Base-by-base conservation (phyloP, 2,329 filamentous ascomycete genomes). In the Pseudogymnoascus sp. region DNA sequence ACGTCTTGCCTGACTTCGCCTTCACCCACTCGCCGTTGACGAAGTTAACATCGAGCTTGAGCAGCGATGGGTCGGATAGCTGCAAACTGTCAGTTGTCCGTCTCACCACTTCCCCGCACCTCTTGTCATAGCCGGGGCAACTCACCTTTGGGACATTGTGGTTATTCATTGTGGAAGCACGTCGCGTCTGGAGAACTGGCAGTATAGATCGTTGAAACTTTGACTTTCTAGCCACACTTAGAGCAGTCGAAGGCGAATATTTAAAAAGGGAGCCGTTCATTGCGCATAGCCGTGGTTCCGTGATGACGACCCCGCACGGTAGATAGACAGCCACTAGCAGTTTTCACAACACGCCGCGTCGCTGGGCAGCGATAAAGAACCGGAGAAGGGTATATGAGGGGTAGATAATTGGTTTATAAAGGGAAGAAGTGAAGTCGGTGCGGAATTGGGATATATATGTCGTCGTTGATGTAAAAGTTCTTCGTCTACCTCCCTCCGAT, bases 21-120 rank as follows among this genome's bases (percentile, higher is more conserved):
- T 84, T 83, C 67, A 96, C 85, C 90, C 93, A 99, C 83, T 96
- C 84, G 72, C 95, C 95, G 75, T 99, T 93, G 73, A 98, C 87
- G 74, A 93, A 97, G 72, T 86, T 69, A 79, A 85, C 84, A 74
- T 93, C 85, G 70, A 88, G 85, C 80, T 96, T 97, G 72, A 98
- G 85, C 66, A 99, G 84, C 23, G 89, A 90, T 37, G 85, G 84
- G 70, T 93, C 90, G 73, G 87, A 90, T 72, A 93, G 85, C 88
- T 92, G 60, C 14, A 21, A 31, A 41, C 6, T 10, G 43, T 61
- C 11, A 61, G 54, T 61, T 10, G 43, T 61, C 11, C 45, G 54
- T 61, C 48, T 57, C n/a, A 6, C 48, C 48, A 57, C n/a, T 57
- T 13, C 28, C 48, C 48, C 25, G 48, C 48, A 57, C 21, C 19